Percentiles rank a stretch among this genome's conserved stretches.
Evolutionary conservation across 768 basidiomycete species (phyloP).

Genomic region (Boletus insuetus): DNA sequence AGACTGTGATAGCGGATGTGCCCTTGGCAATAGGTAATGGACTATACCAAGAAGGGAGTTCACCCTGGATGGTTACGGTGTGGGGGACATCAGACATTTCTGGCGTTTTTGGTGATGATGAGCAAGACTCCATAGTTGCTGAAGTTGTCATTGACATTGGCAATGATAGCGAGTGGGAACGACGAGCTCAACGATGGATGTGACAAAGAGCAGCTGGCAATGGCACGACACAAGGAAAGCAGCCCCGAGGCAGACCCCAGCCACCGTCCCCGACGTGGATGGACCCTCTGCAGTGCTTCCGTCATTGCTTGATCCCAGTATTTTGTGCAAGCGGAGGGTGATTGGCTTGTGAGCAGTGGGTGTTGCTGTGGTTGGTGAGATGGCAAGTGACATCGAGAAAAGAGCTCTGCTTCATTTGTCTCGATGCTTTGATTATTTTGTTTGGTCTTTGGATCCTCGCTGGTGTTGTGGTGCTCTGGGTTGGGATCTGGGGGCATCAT

Average conservation of each 20-base stretch:
- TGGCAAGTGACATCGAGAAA: no score
- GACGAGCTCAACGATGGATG: slow-evolving; percentile 6
- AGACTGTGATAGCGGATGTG: slow-evolving; percentile 37
- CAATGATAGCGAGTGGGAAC: slow-evolving; percentile 7
- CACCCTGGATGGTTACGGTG: slow-evolving; percentile 48
- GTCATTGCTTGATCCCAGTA: no score
- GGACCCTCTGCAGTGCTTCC: no score
- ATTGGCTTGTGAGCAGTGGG: no score
- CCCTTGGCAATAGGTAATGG: slow-evolving; percentile 44
- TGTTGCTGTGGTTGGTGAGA: no score
- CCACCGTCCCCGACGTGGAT: not conserved
- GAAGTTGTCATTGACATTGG: slow-evolving; percentile 61
- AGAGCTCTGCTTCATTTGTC: no score
- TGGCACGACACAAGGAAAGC: not conserved
- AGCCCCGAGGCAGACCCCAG: slow-evolving; percentile 1
- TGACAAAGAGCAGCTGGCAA: not conserved
- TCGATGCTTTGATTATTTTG: no score
- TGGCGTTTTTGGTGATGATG: slow-evolving; percentile 70
- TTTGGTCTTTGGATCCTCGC: no score
- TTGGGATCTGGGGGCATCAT: no score
- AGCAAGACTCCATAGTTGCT: slow-evolving; percentile 55
- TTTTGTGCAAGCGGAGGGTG: no score
- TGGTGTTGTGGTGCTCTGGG: no score
- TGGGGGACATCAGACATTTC: slow-evolving; percentile 57
- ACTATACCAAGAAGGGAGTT: slow-evolving; percentile 57